Base-by-base conservation (phyloP, 768 basidiomycete species). In the Serpula lacrymans region DNA sequence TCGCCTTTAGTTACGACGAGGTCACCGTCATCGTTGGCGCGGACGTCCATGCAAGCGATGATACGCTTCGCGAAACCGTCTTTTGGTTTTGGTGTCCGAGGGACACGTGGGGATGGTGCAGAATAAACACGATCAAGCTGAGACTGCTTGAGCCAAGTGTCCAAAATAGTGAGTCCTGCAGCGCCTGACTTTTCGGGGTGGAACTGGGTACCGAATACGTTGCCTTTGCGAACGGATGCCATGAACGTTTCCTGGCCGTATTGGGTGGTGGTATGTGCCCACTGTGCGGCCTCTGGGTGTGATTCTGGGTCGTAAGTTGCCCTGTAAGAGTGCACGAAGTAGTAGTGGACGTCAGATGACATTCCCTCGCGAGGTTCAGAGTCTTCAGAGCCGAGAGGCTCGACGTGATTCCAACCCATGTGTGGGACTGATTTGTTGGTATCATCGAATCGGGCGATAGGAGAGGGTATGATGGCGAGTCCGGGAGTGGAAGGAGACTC, bases 1-100 rank as follows among this genome's bases (percentile, higher is more conserved):
- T 99, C 96, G 42, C 96, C 96, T 68, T 99, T 99, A 30, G 96
- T 99, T 1, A 99, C 96, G 43, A 99, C 93, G 39, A 99, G 81
- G 61, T 99, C 96, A 21, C 96, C 96, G 11, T 82, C 61, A 60
- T 99, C 96, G 62, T 98, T 98, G 14, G 93, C 80, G 32, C 96
- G 84, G 16, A 99, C 95, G 60, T 99, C 96, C 78, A 99, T 81
- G 62, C 95, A 97, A 12, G 96, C 95, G 48, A 98, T 78, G 58
- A 99, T 86, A 34, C 96, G 88, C 62, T 90, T 97, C 2, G 93
- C 95, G 46, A 95, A 78, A 9, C 80, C 75, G 58, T 90, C 79
- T 39, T 56, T 69, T 6, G 69, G 59, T 41, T 65, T 68, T 0
- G 76, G 75, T 14, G 45, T 55, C 20, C 61, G 65, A 0, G 59